Evolutionary conservation across 2,329 filamentous ascomycete species (phyloP), one percentile per base, ranked within the genome.

Genomic region (Grosmannia clavigera): DNA sequence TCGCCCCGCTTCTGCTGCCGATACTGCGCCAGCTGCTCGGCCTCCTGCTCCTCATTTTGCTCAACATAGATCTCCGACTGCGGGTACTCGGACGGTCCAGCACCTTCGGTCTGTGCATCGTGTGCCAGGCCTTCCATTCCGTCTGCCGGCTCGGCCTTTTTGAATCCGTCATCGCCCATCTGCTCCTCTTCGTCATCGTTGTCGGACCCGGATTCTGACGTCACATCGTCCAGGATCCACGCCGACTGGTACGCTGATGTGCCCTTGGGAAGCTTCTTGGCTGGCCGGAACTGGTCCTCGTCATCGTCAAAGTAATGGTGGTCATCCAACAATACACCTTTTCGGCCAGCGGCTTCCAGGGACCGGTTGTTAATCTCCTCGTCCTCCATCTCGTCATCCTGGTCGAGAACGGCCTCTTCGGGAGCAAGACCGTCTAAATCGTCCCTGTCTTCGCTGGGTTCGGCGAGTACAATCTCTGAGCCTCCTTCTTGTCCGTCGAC

Each of bases 281-380:
- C 88, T 38, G 76, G 74, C 43, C 79, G 73, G 22, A 83, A 76
- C 22, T 80, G 76, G 58, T 84, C 78, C 58, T 94, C 87, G 55
- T 94, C 90, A 52, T 97, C 92, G 0, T 92, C 92, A 70, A 97
- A 99, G 72, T 99, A 99, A 70, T 97, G 92, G 71, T 99, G 92
- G 65, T 97, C 92, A 66, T 99, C 94, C 11, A 99, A 79, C 50
- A 99, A 76, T 1, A 99, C 94, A 64, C 92, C 94, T 74, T 92
- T 95, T 69, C 86, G 85, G 52, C 80, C 77, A 2, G 77, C 75
- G 4, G 72, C 70, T 3, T 61, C 61, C 5, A 58, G 27, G 1
- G 64, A 56, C 72, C 72, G 27, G 78, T 75, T 3, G 77, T 78
- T 67, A 64, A 74, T 10, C 11, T 75, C 74, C 27, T 82, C 81